phyloP scores from a whole-genome alignment of 2,329 filamentous ascomycete species.

The Acephala macrosclerotiorum region DNA sequence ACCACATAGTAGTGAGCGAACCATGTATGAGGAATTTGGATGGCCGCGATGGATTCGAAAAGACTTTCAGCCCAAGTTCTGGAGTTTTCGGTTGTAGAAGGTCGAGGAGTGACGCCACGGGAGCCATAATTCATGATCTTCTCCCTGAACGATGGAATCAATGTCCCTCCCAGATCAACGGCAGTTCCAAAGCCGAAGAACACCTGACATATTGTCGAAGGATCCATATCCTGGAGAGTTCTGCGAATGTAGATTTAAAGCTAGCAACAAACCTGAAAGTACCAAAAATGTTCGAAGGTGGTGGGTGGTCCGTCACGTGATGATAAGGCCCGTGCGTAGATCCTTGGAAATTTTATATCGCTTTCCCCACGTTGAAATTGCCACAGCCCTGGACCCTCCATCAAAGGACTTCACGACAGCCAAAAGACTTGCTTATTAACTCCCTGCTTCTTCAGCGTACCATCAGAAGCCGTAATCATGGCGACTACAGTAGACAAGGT shows the following conservation, averaged over 20 bases:
- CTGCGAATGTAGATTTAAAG: no score
- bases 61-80: constrained; percentile 14
- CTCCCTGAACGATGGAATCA: constrained; percentile 40
- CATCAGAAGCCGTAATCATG: constrained; percentile 64
- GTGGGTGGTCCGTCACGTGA: not conserved
- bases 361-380: constrained; percentile 14
- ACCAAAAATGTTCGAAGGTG: not conserved
- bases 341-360: not conserved
- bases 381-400: no score
- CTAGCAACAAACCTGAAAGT: not conserved
- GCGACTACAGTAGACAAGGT: constrained; percentile 98
- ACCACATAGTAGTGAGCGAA: constrained; percentile 87
- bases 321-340: not conserved
- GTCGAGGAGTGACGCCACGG: constrained; percentile 30
- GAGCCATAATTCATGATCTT: constrained; percentile 44
- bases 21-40: constrained; percentile 81
- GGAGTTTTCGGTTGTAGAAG: not conserved
- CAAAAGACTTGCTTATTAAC: not conserved
- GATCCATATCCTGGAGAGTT: constrained; percentile 33
- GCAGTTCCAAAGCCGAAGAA: constrained; percentile 41
- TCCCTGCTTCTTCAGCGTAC: not conserved
- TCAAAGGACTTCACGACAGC: not conserved
- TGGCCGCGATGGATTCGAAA: constrained; percentile 33
- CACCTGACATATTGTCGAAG: constrained; percentile 35
- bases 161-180: constrained; percentile 36